Evolutionary conservation across 108 stramenopile species (phyloP).

Genomic region (Cyclostephanos tholiformis): DNA sequence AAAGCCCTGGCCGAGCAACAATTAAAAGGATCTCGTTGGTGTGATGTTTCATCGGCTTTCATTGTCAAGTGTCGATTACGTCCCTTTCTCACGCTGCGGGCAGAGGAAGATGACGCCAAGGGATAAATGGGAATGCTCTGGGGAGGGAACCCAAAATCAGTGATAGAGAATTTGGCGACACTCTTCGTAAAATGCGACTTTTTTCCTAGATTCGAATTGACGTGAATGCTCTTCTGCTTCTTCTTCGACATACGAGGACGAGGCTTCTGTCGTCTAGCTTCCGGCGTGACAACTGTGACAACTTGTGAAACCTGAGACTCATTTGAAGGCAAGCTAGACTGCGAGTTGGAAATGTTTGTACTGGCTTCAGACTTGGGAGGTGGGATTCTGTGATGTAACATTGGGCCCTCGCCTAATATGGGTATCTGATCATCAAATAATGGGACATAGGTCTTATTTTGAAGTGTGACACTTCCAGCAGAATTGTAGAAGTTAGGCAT

Average conservation of each 20-base stretch:
- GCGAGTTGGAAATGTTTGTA: not conserved
- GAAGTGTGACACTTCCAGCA: not conserved
- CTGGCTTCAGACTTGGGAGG: not conserved
- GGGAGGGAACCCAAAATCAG: slow-evolving; percentile 13
- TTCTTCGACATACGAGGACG: not conserved
- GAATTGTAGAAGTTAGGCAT: not conserved
- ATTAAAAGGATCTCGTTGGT: not conserved
- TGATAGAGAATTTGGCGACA: not conserved
- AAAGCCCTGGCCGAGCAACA: not conserved
- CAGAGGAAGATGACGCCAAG: not conserved
- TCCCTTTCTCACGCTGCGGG: not conserved
- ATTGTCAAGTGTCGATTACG: not conserved
- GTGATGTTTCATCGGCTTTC: not conserved
- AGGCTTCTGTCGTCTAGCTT: not conserved
- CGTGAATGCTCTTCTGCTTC: not conserved
- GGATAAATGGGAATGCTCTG: not conserved
- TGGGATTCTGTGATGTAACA: not conserved
- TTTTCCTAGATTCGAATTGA: not conserved
- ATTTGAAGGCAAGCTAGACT: not conserved
- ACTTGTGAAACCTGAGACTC: not conserved
- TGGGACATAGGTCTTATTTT: not conserved
- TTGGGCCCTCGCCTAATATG: not conserved
- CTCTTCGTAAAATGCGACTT: not conserved
- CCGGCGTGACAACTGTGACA: slow-evolving; percentile 2
- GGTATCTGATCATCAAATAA: not conserved